Evolutionary conservation across 257 asterid species (phyloP).

Genomic region (Mentha longifolia): DNA sequence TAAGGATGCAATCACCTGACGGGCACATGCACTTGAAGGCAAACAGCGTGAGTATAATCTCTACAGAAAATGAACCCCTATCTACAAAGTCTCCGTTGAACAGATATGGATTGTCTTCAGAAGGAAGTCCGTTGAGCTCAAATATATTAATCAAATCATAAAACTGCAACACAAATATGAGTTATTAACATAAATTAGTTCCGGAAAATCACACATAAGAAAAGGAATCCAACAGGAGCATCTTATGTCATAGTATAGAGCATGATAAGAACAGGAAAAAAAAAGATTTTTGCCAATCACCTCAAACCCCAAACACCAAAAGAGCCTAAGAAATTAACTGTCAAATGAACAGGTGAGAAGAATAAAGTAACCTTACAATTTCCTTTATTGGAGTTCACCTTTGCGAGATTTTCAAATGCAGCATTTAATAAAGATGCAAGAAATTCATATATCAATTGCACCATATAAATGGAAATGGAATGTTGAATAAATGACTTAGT

Average conservation of each 20-base stretch:
- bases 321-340: conserved; percentile 21
- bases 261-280: conserved; percentile 22
- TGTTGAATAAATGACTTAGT: conserved; percentile 2
- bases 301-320: conserved; percentile 21
- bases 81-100: conserved; percentile 99
- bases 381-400: neutral
- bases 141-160: conserved; percentile 91
- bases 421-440: conserved; percentile 7
- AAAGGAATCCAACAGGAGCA: conserved; percentile 15
- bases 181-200: conserved; percentile 27
- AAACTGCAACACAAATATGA: conserved; percentile 66
- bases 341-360: neutral
- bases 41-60: conserved; percentile 89
- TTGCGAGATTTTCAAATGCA: conserved; percentile 2
- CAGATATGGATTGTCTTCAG: conserved; percentile 96
- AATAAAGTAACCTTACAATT: conserved; percentile 12
- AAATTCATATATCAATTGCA: neutral
- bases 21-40: conserved; percentile 99
- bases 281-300: conserved; percentile 6
- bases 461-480: conserved; percentile 18
- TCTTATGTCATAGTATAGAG: conserved; percentile 5
- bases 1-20: conserved; percentile 59
- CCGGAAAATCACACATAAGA: conserved; percentile 12
- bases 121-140: conserved; percentile 98
- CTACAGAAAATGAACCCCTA: conserved; percentile 95